Conservation (phyloP, 78 protist genomes). For the Dictyostelium brefeldianum region DNA sequence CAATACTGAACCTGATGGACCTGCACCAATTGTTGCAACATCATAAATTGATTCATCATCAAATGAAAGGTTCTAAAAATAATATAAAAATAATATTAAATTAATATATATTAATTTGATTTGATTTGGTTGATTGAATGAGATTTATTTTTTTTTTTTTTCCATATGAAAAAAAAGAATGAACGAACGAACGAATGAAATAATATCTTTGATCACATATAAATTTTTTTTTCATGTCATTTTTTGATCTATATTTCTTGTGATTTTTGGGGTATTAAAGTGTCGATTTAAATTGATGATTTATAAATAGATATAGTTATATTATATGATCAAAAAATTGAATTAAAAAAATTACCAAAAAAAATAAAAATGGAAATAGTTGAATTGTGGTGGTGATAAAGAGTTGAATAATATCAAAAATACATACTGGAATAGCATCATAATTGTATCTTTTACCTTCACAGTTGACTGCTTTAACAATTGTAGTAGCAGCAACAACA, state of each 20-base stretch:
- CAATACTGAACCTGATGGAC: conserved; percentile 81
- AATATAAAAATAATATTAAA: neutral
- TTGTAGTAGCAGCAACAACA: conserved; percentile 53
- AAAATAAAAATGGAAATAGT: too few relatives aligned
- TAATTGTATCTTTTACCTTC: conserved; percentile 65
- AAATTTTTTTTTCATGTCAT: too few relatives aligned
- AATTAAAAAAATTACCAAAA: neutral
- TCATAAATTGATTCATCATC: conserved; percentile 75
- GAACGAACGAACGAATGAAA: too few relatives aligned
- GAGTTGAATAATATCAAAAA: neutral
- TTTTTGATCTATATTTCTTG: too few relatives aligned
- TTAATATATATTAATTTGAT: neutral
- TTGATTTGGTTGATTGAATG: neutral
- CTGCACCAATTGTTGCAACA: conserved; percentile 77
- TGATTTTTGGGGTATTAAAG: too few relatives aligned
- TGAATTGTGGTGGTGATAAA: neutral
- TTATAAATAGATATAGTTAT: neutral
- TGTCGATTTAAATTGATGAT: neutral
- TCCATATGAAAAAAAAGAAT: too few relatives aligned
- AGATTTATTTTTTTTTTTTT: neutral
- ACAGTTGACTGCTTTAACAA: conserved; percentile 26
- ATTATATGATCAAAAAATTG: neutral
- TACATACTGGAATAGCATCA: conserved; percentile 75
- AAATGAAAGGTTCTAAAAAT: conserved; percentile 17
- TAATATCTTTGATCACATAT: too few relatives aligned